Evolutionary conservation across 78 protist species (phyloP).

Genomic region (slime mould (Dictyostelium discoideum)): DNA sequence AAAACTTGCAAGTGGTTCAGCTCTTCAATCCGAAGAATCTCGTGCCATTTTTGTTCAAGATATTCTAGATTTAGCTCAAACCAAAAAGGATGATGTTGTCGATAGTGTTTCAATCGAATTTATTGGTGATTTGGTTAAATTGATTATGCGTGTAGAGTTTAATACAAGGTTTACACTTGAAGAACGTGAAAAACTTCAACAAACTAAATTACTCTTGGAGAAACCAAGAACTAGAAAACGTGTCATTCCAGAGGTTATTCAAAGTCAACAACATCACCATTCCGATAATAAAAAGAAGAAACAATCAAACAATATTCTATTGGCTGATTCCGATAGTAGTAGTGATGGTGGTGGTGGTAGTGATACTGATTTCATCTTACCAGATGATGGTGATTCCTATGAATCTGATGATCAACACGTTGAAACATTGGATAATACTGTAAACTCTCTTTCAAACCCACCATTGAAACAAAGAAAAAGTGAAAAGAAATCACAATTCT

Average conservation of each 20-base stretch:
- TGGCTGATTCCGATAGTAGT: conserved; percentile 21
- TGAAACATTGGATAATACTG: background rate
- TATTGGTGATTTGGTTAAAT: conserved; percentile 56
- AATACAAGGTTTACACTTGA: conserved; percentile 33
- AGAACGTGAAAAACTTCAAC: conserved; percentile 55
- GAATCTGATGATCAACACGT: conserved; percentile 4
- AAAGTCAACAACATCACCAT: background rate
- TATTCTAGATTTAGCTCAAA: conserved; percentile 31
- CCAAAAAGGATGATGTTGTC: conserved; percentile 31
- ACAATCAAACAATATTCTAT: background rate
- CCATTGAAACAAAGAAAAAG: background rate
- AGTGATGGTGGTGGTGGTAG: conserved; percentile 7
- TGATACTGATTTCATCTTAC: conserved; percentile 41
- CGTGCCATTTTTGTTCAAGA: conserved; percentile 54
- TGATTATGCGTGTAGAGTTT: conserved; percentile 64
- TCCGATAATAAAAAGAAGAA: conserved; percentile 12
- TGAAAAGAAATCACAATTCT: background rate
- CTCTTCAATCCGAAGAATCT: conserved; percentile 25
- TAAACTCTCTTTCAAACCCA: background rate
- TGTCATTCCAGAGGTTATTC: conserved; percentile 58
- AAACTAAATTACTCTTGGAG: conserved; percentile 42
- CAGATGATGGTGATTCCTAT: conserved; percentile 24
- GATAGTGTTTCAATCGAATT: conserved; percentile 53
- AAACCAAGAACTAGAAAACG: conserved; percentile 73
- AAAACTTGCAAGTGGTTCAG: background rate